phyloP scores from a whole-genome alignment of 1,139 yeast genomes.

The Blastobotrys elegans region DNA sequence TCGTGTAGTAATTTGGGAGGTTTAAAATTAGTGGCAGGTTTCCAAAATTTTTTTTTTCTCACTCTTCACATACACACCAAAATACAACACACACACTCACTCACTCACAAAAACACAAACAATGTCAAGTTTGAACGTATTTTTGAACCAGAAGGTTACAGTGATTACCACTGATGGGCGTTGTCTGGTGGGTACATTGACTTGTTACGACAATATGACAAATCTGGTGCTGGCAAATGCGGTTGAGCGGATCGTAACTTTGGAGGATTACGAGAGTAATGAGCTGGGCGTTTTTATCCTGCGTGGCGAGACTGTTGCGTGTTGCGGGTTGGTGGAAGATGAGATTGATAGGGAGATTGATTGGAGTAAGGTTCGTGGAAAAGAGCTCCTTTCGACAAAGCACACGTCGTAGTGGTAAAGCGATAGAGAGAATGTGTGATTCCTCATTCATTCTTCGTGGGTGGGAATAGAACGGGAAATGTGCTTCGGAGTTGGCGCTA shows the following conservation, averaged over 20 bases:
- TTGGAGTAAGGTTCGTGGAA: slow-evolving; percentile 46
- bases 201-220: slow-evolving; percentile 78
- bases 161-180: slow-evolving; percentile 84
- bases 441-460: background rate
- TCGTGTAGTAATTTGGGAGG: slow-evolving; percentile 6
- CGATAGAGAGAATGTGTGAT: too few relatives aligned
- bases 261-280: slow-evolving; percentile 47
- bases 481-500: too few relatives aligned
- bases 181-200: slow-evolving; percentile 52
- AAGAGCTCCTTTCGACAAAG: slow-evolving; percentile 22
- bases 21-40: too few relatives aligned
- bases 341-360: slow-evolving; percentile 46
- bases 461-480: background rate
- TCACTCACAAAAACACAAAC: background rate
- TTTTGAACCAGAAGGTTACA: slow-evolving; percentile 45
- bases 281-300: slow-evolving; percentile 62
- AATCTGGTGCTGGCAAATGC: slow-evolving; percentile 63
- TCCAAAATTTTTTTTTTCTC: background rate
- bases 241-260: slow-evolving; percentile 45
- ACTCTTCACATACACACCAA: background rate
- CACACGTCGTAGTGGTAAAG: slow-evolving; percentile 28
- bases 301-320: slow-evolving; percentile 79
- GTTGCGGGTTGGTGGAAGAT: slow-evolving; percentile 67
- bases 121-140: slow-evolving; percentile 33
- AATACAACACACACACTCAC: background rate